Evolutionary conservation across 2,329 filamentous ascomycete genomes (phyloP), one percentile per base, ranked within the genome.

Genomic region (Aspergillus japonicus): DNA sequence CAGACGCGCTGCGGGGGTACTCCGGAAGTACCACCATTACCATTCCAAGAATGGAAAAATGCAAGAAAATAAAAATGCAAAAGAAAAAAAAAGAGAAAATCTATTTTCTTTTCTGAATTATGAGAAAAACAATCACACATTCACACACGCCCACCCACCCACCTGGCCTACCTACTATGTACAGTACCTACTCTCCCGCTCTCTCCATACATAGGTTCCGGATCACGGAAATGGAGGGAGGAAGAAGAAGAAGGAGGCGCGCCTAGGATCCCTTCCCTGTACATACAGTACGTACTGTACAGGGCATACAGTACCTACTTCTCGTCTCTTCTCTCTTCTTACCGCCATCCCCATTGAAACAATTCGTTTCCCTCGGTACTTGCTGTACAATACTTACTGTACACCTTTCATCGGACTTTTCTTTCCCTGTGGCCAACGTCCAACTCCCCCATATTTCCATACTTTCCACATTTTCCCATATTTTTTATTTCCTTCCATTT

Each of bases 321-420:
- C 62, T 33, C 7, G 2, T 33, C 7, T 33, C 11, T 8, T 1
- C 14, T 5, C 16, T 7, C 39, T 44, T 44, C 39, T 68, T 67
- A 69, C 67, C 67, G 67, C 67, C 63, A 65, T 67, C 62, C 59
- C 57, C 50, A 60, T 55, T 65, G 26, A 29, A 29, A 29, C 26
- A 58, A 63, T 63, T 68, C 66, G 66, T 66, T 59, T 66, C 61
- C 66, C 66, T 69, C 63, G 68, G 68, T 68, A 35, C 33, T 35
- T 16, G 2, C 33, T 35, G 33, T 35, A 35, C 33, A 2, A 2
- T 14, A 35, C 24, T 26, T 1, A 66, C 62, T 35, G 33, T 35
- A 33, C 44, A 44, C 51, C 48, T 33, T 63, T 35, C 52, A 33
- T 65, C 63, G 60, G 61, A 50, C 61, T 64, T 64, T 65, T 63